Evolutionary conservation across 176 grass and related monocot genomes (phyloP).

Genomic region (Cenchrus americanus): DNA sequence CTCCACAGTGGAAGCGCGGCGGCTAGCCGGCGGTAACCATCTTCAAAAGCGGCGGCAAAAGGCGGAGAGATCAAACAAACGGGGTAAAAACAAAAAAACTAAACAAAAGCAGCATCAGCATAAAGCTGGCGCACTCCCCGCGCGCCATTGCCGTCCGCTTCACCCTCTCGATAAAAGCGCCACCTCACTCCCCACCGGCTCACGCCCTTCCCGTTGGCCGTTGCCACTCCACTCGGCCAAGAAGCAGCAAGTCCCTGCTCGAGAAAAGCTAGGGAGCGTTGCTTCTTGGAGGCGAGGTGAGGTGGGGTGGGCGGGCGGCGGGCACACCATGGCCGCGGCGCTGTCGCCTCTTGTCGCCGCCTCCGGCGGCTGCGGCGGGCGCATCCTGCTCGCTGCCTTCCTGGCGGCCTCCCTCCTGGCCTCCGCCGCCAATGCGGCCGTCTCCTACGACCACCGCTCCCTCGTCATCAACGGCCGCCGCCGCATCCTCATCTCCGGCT

Average conservation of each 20-base stretch:
- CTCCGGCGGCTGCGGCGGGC: not conserved
- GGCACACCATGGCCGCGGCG: not conserved
- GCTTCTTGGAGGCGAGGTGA: not conserved
- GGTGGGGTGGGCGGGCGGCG: not conserved
- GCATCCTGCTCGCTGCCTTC: constrained; percentile 37
- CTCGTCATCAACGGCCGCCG: constrained; percentile 77
- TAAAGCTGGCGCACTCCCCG: constrained; percentile 45
- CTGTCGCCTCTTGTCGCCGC: not conserved
- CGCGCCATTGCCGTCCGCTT: constrained; percentile 43
- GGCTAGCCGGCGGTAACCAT: constrained; percentile 6
- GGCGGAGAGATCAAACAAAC: constrained; percentile 26
- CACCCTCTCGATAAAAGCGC: constrained; percentile 21
- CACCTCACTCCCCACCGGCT: not conserved
- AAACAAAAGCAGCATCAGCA: not conserved
- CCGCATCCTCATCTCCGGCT: constrained; percentile 94
- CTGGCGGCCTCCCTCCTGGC: constrained; percentile 36
- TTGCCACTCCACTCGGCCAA: constrained; percentile 39
- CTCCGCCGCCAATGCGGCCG: constrained; percentile 50
- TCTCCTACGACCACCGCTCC: constrained; percentile 81
- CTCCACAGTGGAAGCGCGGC: not conserved
- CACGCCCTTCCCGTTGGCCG: constrained; percentile 32
- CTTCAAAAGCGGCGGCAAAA: constrained; percentile 22
- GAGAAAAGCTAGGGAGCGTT: not conserved
- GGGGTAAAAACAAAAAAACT: not conserved
- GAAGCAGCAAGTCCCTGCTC: constrained; percentile 2